Percentiles rank a stretch among this genome's conserved stretches.
phyloP scores from a whole-genome alignment of 768 basidiomycete genomes.

The Macrocybe gigantea region DNA sequence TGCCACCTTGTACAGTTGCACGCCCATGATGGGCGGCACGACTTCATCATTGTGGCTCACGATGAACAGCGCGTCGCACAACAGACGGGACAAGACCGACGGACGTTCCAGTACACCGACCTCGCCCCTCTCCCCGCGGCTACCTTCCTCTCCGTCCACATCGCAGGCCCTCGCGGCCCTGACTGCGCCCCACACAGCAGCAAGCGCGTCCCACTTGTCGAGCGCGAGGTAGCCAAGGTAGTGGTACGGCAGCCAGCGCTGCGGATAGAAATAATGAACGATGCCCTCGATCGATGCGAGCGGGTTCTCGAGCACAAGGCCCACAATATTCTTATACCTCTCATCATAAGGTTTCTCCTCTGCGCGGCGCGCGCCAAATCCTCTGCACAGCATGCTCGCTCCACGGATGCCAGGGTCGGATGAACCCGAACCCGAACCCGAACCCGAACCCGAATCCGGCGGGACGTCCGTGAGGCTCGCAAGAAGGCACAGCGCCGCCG shows the following conservation, averaged over 20 bases:
- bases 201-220: conserved; percentile 42
- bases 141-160: too few species aligned
- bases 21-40: conserved; percentile 34
- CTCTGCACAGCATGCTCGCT: too few species aligned
- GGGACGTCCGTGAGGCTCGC: conserved; percentile 8
- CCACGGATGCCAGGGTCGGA: too few species aligned
- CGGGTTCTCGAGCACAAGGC: conserved; percentile 45
- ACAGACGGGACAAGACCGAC: conserved; percentile 11
- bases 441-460: not conserved
- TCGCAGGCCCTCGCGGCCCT: not conserved
- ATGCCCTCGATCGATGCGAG: conserved; percentile 41
- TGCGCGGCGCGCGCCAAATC: too few species aligned
- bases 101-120: not conserved
- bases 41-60: conserved; percentile 41
- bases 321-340: conserved; percentile 15
- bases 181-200: conserved; percentile 11
- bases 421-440: too few species aligned
- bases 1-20: conserved; percentile 12
- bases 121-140: too few species aligned
- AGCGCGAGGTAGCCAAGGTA: conserved; percentile 35
- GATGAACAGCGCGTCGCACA: conserved; percentile 24
- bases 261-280: conserved; percentile 42
- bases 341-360: too few species aligned
- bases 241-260: conserved; percentile 44
- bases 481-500: conserved; percentile 34